Evolutionary conservation across 1,284 basidiomycete genomes (phyloP).

Genomic region (Ganoderma lingzhi): DNA sequence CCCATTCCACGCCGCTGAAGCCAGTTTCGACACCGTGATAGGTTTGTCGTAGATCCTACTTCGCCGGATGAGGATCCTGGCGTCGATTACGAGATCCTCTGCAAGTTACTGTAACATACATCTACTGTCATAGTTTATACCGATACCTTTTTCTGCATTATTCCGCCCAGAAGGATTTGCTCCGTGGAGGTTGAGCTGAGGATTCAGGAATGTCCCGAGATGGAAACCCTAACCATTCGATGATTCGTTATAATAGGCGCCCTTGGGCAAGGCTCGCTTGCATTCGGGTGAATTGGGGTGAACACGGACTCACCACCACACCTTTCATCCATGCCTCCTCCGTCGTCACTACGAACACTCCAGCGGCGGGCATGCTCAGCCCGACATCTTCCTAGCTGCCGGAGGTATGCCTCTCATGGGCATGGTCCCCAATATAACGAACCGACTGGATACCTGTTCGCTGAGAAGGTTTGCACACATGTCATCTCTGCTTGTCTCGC

Average conservation of each 20-base stretch:
- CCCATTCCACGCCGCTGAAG: not conserved
- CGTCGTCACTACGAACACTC: constrained; percentile 43
- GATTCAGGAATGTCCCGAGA: not conserved
- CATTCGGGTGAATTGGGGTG: not conserved
- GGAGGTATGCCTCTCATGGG: constrained; percentile 76
- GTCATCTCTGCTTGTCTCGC: not conserved
- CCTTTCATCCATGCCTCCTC: constrained; percentile 43
- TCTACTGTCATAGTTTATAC: not conserved
- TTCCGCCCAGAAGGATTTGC: not conserved
- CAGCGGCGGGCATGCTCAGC: constrained; percentile 32
- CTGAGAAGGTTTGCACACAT: constrained; percentile 77
- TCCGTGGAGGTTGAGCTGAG: not conserved
- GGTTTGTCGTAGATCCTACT: constrained; percentile 60
- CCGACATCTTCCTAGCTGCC: constrained; percentile 30
- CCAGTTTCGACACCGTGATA: constrained; percentile 35
- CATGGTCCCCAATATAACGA: constrained; percentile 83
- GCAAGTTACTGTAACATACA: constrained; percentile 40
- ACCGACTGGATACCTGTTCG: constrained; percentile 88
- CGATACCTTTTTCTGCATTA: not conserved
- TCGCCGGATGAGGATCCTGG: constrained; percentile 56
- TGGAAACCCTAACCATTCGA: constrained; percentile 14
- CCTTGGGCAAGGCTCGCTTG: not conserved
- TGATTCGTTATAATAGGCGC: not conserved
- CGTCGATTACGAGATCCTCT: constrained; percentile 62
- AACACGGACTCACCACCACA: constrained; percentile 20